Evolutionary conservation across 768 basidiomycete species (phyloP), one percentile per base, ranked within the genome.

Genomic region (Suillus clintonianus): DNA sequence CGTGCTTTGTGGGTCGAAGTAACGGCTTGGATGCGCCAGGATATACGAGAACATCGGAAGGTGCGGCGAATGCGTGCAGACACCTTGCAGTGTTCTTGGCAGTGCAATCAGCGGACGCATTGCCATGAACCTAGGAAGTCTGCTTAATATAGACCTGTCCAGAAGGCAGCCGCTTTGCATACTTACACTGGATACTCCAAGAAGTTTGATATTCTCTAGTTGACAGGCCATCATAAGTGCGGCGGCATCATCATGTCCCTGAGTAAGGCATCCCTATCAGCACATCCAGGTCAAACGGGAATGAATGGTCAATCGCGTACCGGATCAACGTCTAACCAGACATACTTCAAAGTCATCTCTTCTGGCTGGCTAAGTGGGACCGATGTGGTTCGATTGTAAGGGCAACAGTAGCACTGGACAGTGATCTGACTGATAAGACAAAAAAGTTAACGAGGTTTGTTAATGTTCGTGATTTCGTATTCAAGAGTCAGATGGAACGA

Each of bases 241-340:
- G 13, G 87, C 88, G 5, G 91, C 95, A 78, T 96, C 94, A 69
- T 97, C 94, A 69, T 96, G 94, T 15, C 94, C 94, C 91, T 93
- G 58, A 53, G 60, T 15, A 50, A 39, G 8, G 17, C 9, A 1
- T 27, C 17, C 15, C 10, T 48, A 15, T 56, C 42, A 60, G 47
- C 13, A 63, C 37, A 13, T 27, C 48, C 51, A 62, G 22, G 17
- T 13, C 22, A 17, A 10, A 36, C 14, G 32, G 19, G 32, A 37
- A 19, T 51, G 15, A 8, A 34, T 37, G n/a, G 30, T 24, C 47
- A 39, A 42, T 45, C 37, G 68, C 85, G 39, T 71, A 88, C 89
- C 14, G 89, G 88, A 70, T 90, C 89, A 19, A 80, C 83, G 70
- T 90, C 89, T 47, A 90, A 70, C 89, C 89, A 90, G 27, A 89